A percentile compares a stretch with the other conserved stretches of the same genome.
Evolutionary conservation across 441 rosid genomes (phyloP).

Genomic region (Arabidopsis lyrata): DNA sequence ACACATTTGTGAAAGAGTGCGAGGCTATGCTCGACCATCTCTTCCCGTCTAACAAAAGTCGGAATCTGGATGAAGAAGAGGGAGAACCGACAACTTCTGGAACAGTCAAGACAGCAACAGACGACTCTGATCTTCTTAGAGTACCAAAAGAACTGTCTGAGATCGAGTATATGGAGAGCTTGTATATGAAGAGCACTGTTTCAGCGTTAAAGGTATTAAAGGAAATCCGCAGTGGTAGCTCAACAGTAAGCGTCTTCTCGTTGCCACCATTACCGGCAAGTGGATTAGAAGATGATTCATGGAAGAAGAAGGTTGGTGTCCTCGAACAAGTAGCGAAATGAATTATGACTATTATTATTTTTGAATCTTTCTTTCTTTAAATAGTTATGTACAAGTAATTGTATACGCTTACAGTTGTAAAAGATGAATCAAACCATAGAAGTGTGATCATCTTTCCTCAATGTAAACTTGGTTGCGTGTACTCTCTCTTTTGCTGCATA

Average conservation of each 20-base stretch:
- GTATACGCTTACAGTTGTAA: constrained; percentile 29
- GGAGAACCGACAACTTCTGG: constrained; percentile 50
- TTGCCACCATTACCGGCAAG: constrained; percentile 75
- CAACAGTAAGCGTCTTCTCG: constrained; percentile 81
- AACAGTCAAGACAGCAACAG: constrained; percentile 20
- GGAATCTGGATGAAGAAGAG: constrained; percentile 33
- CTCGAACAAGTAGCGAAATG: constrained; percentile 70
- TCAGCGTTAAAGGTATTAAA: constrained; percentile 75
- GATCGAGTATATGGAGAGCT: constrained; percentile 68
- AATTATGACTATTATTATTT: constrained; percentile 12
- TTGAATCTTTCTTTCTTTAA: background rate
- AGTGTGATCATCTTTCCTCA: constrained; percentile 21
- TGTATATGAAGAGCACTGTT: constrained; percentile 71
- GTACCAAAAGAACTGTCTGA: constrained; percentile 61
- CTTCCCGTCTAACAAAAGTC: constrained; percentile 47
- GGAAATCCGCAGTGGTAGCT: constrained; percentile 84
- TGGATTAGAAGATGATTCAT: constrained; percentile 64
- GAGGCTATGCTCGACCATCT: constrained; percentile 73
- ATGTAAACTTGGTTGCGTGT: background rate
- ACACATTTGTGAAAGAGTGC: constrained; percentile 76
- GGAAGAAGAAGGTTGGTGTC: constrained; percentile 61
- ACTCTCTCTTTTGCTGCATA: background rate
- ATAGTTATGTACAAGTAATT: constrained; percentile 35
- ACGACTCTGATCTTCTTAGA: constrained; percentile 41
- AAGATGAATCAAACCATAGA: constrained; percentile 30